Conservation (phyloP, 1,284 basidiomycete genomes). For the Ceratobasidium sp. region DNA sequence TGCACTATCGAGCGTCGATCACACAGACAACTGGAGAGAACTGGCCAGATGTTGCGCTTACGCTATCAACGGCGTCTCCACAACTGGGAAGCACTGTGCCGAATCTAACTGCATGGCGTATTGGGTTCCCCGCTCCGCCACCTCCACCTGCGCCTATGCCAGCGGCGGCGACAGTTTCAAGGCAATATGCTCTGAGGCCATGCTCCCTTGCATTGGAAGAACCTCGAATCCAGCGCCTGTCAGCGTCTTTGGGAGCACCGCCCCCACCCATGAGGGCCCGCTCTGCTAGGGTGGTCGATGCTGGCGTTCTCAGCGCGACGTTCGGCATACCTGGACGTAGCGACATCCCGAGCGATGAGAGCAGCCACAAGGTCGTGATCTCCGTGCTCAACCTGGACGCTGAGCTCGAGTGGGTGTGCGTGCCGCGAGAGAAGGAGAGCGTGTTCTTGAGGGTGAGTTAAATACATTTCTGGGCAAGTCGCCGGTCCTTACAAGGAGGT, state of each 20-base stretch:
- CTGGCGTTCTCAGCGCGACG: constrained; percentile 48
- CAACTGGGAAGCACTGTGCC: constrained; percentile 50
- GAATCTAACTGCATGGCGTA: constrained; percentile 26
- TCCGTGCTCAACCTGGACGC: constrained; percentile 49
- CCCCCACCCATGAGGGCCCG: not conserved
- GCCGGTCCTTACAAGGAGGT: not conserved
- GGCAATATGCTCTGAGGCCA: too few species aligned
- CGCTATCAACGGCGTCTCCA: constrained; percentile 51
- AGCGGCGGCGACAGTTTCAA: too few species aligned
- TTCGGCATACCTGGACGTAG: constrained; percentile 49
- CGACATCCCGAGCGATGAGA: constrained; percentile 49
- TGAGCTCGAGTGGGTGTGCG: constrained; percentile 50
- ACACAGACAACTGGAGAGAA: constrained; percentile 52
- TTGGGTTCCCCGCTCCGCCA: constrained; percentile 5
- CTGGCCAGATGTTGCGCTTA: constrained; percentile 51
- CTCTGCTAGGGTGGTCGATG: constrained; percentile 11
- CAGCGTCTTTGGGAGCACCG: too few species aligned
- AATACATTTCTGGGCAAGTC: not conserved
- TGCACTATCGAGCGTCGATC: constrained; percentile 53
- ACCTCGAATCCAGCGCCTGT: too few species aligned
- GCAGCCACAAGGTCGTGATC: constrained; percentile 50
- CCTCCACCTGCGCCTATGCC: not conserved
- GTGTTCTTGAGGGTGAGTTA: constrained; percentile 24
- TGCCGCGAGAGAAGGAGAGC: constrained; percentile 46
- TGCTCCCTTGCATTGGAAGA: too few species aligned